These are phyloP conservation scores for Gossypium stocksii DNA, from an alignment of 345 rosid genomes.

Conservation along the genomic window DNA sequence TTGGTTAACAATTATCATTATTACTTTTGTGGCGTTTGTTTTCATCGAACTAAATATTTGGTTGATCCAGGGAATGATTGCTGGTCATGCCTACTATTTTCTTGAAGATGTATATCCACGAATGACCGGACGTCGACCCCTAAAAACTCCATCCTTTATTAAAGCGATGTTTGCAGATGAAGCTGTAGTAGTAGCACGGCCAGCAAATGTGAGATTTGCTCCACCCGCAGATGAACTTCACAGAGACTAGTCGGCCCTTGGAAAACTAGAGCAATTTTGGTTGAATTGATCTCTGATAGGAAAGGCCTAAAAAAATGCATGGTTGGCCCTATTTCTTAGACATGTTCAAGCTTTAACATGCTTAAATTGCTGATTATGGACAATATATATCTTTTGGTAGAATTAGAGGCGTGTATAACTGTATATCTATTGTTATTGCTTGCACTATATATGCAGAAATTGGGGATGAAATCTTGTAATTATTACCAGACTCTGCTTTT, in stretches of 20 bases:
- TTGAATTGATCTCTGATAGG: not conserved
- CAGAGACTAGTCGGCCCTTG: constrained; percentile 40
- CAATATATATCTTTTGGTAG: not conserved
- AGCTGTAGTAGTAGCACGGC: constrained; percentile 65
- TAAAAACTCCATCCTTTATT: constrained; percentile 74
- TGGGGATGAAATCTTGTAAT: constrained; percentile 3
- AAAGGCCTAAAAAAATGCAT: not conserved
- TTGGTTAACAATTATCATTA: not conserved
- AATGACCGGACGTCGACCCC: constrained; percentile 78
- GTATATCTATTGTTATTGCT: constrained; percentile 13
- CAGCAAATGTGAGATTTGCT: constrained; percentile 74
- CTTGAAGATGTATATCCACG: constrained; percentile 88
- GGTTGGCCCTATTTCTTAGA: not conserved
- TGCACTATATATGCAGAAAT: constrained; percentile 7
- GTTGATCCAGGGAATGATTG: constrained; percentile 85
- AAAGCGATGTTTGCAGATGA: constrained; percentile 85
- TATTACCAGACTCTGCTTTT: not conserved
- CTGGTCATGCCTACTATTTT: constrained; percentile 98
- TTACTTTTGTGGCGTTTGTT: not conserved
- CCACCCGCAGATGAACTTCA: constrained; percentile 63
- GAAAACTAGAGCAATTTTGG: not conserved
- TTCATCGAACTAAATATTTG: not conserved
- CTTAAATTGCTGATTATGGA: not conserved
- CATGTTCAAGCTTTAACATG: not conserved
- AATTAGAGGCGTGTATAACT: constrained; percentile 15